Evolutionary conservation across 208 protist species (phyloP).

Genomic region (Trypanosoma vivax): DNA sequence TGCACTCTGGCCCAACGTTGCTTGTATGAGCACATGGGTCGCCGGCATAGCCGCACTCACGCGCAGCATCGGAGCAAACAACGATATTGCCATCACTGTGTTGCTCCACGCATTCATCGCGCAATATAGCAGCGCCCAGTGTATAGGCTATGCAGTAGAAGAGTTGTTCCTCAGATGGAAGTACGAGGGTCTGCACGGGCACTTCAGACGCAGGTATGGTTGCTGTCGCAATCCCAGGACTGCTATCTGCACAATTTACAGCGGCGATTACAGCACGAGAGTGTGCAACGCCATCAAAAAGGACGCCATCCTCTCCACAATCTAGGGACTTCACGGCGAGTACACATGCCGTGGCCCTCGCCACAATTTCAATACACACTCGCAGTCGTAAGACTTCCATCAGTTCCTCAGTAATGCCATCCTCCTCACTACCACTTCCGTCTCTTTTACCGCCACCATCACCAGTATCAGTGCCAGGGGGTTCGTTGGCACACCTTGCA

Average conservation of each 20-base stretch:
- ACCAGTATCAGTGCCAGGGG: slow-evolving; percentile 2
- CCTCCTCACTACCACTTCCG: slow-evolving; percentile 13
- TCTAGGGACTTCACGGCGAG: slow-evolving; percentile 36
- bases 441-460: slow-evolving; percentile 10
- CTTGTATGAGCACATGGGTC: slow-evolving; percentile 6
- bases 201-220: neutral
- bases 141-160: slow-evolving; percentile 67
- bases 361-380: slow-evolving; percentile 52
- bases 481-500: no score
- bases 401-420: slow-evolving; percentile 25
- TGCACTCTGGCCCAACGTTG: neutral
- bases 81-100: slow-evolving; percentile 2
- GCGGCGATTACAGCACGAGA: slow-evolving; percentile 3
- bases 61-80: slow-evolving; percentile 2
- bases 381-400: slow-evolving; percentile 50
- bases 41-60: neutral
- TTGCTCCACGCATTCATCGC: slow-evolving; percentile 24
- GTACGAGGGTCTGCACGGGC: slow-evolving; percentile 27
- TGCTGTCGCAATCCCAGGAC: neutral
- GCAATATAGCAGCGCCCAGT: slow-evolving; percentile 42
- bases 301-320: slow-evolving; percentile 41
- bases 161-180: slow-evolving; percentile 44
- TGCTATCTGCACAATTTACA: slow-evolving; percentile 2
- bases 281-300: slow-evolving; percentile 35
- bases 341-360: slow-evolving; percentile 37